A percentile compares a stretch with the other conserved stretches of the same genome.
phyloP scores from a whole-genome alignment of 2,329 filamentous ascomycete genomes.

The Alternaria hordeiaustralica region DNA sequence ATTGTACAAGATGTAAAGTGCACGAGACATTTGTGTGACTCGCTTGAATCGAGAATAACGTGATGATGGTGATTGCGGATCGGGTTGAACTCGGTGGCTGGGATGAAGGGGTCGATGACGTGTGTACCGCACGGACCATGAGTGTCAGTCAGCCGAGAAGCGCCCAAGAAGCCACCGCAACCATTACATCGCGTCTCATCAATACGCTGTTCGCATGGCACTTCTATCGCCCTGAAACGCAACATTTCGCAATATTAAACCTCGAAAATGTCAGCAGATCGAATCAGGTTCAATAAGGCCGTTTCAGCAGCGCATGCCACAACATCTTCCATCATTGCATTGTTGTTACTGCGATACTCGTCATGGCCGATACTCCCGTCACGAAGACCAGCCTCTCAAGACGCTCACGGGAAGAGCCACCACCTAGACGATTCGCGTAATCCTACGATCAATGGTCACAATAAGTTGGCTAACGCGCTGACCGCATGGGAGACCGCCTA shows the following conservation, averaged over 20 bases:
- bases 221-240: background rate
- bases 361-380: background rate
- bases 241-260: background rate
- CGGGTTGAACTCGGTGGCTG: background rate
- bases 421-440: background rate
- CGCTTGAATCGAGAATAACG: background rate
- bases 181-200: background rate
- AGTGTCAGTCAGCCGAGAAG: background rate
- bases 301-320: background rate
- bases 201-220: background rate
- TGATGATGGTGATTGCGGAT: background rate
- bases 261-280: background rate
- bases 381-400: background rate
- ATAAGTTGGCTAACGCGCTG: background rate
- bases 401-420: background rate
- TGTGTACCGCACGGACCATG: background rate
- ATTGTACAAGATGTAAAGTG: background rate
- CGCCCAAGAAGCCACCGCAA: background rate
- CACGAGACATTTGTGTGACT: background rate
- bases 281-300: background rate
- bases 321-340: background rate
- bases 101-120: background rate
- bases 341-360: background rate
- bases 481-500: background rate
- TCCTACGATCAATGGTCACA: background rate